Conservation (phyloP, 2,329 filamentous ascomycete genomes). For the Pseudogymnoascus sp. region DNA sequence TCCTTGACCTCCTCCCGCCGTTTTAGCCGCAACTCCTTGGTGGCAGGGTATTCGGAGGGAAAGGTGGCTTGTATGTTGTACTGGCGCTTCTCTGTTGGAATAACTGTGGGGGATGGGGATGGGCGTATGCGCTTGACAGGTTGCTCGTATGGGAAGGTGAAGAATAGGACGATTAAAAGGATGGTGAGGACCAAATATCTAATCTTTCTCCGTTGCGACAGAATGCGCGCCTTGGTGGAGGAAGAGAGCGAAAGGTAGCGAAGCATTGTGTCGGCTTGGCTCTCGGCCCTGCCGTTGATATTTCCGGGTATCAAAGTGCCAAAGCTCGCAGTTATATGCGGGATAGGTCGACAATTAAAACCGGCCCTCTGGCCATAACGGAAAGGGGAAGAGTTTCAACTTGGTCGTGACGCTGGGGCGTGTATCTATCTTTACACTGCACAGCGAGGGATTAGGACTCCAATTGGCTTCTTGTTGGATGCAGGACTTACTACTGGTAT, state of each 20-base stretch:
- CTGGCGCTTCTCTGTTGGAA: background rate
- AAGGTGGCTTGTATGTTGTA: constrained; percentile 13
- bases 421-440: background rate
- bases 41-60: constrained; percentile 1
- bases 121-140: background rate
- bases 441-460: background rate
- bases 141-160: background rate
- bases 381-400: background rate
- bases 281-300: background rate
- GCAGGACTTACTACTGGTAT: background rate
- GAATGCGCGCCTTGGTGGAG: background rate
- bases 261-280: background rate
- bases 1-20: constrained; percentile 17
- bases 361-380: background rate
- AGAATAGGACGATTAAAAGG: background rate
- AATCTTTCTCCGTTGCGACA: constrained; percentile 1
- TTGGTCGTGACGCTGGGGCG: background rate
- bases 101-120: background rate
- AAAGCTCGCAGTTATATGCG: background rate
- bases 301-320: background rate
- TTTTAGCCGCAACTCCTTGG: constrained; percentile 9
- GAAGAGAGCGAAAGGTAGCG: background rate
- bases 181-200: constrained; percentile 6
- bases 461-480: background rate
- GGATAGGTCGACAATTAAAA: background rate